Percentiles rank a stretch among this genome's conserved stretches.
Conservation (phyloP, 371 early-diverging fungal genomes). For the Rhizopus stolonifer region DNA sequence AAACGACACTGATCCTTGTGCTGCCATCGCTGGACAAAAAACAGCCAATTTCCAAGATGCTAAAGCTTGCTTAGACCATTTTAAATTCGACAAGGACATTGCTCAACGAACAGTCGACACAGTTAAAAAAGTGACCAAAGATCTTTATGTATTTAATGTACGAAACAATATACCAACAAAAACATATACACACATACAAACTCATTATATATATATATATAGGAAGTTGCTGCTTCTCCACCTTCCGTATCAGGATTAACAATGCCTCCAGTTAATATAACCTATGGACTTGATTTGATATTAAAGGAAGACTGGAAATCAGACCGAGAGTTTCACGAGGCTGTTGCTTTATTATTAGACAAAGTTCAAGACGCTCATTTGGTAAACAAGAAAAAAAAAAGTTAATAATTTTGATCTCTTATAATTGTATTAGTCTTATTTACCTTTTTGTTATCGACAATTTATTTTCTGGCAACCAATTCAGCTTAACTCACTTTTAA, state of each 20-base stretch:
- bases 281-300: slow-evolving; percentile 45
- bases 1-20: slow-evolving; percentile 34
- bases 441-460: slow-evolving; percentile 52
- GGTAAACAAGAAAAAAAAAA: slow-evolving; percentile 19
- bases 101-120: slow-evolving; percentile 47
- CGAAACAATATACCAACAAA: neutral
- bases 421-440: slow-evolving; percentile 33
- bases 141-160: slow-evolving; percentile 54
- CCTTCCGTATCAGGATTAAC: slow-evolving; percentile 41
- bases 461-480: slow-evolving; percentile 56
- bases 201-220: neutral
- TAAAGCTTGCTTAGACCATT: slow-evolving; percentile 50
- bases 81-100: slow-evolving; percentile 41
- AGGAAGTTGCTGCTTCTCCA: slow-evolving; percentile 50
- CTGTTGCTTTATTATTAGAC: slow-evolving; percentile 47
- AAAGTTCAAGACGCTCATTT: slow-evolving; percentile 54
- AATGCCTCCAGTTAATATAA: slow-evolving; percentile 43
- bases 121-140: slow-evolving; percentile 43
- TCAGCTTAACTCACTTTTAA: slow-evolving; percentile 46
- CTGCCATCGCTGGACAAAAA: slow-evolving; percentile 41
- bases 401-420: neutral
- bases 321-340: slow-evolving; percentile 50
- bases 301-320: slow-evolving; percentile 44
- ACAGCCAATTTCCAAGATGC: slow-evolving; percentile 46
- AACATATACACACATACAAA: neutral